phyloP scores from a whole-genome alignment of 2,329 filamentous ascomycete genomes.

The Aplosporella prunicola region DNA sequence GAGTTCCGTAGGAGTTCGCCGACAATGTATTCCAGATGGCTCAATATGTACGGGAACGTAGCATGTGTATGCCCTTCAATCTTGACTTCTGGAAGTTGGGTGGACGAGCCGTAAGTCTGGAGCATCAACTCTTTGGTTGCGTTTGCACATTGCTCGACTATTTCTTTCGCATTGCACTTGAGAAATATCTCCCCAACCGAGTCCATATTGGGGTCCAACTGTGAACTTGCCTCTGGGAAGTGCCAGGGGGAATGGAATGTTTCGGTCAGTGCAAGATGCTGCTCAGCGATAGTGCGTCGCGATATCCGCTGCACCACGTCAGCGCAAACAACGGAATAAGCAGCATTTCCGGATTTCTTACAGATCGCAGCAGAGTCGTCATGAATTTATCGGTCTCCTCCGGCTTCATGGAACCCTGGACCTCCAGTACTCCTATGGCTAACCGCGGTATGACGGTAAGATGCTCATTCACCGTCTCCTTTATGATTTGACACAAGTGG shows the following conservation, averaged over 20 bases:
- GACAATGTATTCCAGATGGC: constrained; percentile 93
- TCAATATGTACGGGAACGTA: constrained; percentile 92
- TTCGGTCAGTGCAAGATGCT: constrained; percentile 89
- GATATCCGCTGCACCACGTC: constrained; percentile 63
- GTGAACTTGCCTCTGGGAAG: constrained; percentile 63
- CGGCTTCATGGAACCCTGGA: constrained; percentile 68
- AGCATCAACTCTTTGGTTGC: constrained; percentile 66
- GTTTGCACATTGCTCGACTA: constrained; percentile 72
- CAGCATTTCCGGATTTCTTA: constrained; percentile 34
- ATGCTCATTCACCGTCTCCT: constrained; percentile 73
- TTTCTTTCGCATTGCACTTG: constrained; percentile 81
- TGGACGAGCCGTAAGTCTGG: constrained; percentile 62
- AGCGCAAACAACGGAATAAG: not conserved
- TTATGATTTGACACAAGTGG: constrained; percentile 68
- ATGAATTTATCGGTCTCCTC: constrained; percentile 86
- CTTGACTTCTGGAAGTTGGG: constrained; percentile 67
- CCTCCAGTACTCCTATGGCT: constrained; percentile 89
- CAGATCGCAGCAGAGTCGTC: constrained; percentile 83
- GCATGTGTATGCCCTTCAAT: constrained; percentile 79
- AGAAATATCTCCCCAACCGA: constrained; percentile 95
- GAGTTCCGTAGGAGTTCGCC: constrained; percentile 92
- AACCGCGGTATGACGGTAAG: constrained; percentile 88
- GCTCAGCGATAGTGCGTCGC: constrained; percentile 90
- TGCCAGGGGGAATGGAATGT: constrained; percentile 89
- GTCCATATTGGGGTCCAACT: constrained; percentile 56